phyloP scores from a whole-genome alignment of 176 grass and related monocot genomes.

The sorghum (Sorghum bicolor) region Sorghum_bicolor_NCBIv3 NC_012879.2:54972501-54973000 shows the following conservation, averaged over 20 bases:
- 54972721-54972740: neutral
- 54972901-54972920: constrained; percentile 91
- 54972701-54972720: neutral
- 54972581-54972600: neutral
- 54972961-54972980: constrained; percentile 46
- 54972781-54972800: neutral
- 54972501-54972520: neutral
- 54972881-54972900: neutral
- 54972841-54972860: neutral
- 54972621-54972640: neutral
- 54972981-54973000: constrained; percentile 54
- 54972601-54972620: neutral
- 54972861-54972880: neutral
- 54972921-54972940: constrained; percentile 73
- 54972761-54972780: neutral
- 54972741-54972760: neutral
- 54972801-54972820: constrained; percentile 2
- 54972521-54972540: constrained; percentile 1
- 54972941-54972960: constrained; percentile 56
- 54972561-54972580: constrained; percentile 12
- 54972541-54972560: constrained; percentile 4
- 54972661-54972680: neutral
- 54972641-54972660: neutral
- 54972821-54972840: neutral
- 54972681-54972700: neutral